phyloP scores from a whole-genome alignment of 306 rosid species.

The Potentilla sterilis region DNA sequence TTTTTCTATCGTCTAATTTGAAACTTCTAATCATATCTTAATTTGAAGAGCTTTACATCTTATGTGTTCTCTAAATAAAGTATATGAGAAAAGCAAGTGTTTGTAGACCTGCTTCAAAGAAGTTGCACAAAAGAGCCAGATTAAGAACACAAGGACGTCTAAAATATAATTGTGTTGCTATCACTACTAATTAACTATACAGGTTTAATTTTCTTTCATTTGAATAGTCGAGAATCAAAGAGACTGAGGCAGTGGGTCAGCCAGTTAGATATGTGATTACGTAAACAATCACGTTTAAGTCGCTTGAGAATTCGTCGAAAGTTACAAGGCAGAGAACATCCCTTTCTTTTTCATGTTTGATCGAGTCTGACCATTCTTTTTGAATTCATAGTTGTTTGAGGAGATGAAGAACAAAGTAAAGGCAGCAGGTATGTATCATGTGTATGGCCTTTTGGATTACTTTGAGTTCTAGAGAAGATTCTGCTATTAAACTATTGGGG shows the following conservation, averaged over 20 bases:
- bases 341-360: background rate
- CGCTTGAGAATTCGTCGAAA: background rate
- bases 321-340: background rate
- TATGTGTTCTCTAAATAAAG: background rate
- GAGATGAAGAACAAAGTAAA: background rate
- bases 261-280: background rate
- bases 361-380: background rate
- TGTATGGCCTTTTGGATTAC: background rate
- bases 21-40: background rate
- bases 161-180: background rate
- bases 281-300: constrained; percentile 18
- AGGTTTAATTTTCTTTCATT: background rate
- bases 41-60: background rate
- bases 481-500: background rate
- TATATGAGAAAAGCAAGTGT: too few relatives aligned
- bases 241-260: background rate
- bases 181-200: background rate
- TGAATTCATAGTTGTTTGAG: background rate
- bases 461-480: too few relatives aligned
- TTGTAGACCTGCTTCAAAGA: too few relatives aligned
- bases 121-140: background rate
- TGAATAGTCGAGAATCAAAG: background rate
- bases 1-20: background rate
- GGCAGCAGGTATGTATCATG: background rate
- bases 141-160: background rate